A percentile compares a stretch with the other conserved stretches of the same genome.
These are phyloP conservation scores for Citrus medica DNA, from an alignment of 345 rosid genomes.

Conservation along the genomic window DNA sequence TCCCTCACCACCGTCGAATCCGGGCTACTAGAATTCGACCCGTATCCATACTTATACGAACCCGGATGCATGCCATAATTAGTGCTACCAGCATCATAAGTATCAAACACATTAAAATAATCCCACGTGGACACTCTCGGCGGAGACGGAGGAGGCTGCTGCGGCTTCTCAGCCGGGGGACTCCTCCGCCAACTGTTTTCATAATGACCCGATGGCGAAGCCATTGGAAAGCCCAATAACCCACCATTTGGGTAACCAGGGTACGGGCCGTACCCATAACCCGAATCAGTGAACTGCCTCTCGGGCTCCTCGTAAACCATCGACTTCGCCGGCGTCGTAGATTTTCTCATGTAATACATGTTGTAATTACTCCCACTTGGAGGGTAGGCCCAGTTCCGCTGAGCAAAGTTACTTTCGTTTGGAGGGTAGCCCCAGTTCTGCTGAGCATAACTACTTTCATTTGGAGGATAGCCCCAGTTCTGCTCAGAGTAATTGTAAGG, in stretches of 20 bases:
- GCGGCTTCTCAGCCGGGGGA: slow-evolving; percentile 20
- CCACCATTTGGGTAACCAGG: slow-evolving; percentile 42
- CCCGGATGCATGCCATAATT: slow-evolving; percentile 32
- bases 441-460: slow-evolving; percentile 22
- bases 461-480: no score
- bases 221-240: slow-evolving; percentile 48
- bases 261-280: slow-evolving; percentile 34
- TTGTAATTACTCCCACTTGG: slow-evolving; percentile 22
- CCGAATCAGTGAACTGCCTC: slow-evolving; percentile 27
- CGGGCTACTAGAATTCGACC: slow-evolving; percentile 68
- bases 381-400: slow-evolving; percentile 41
- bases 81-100: slow-evolving; percentile 32
- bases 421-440: slow-evolving; percentile 41
- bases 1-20: slow-evolving; percentile 91
- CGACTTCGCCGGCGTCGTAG: slow-evolving; percentile 59
- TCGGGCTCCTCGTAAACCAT: slow-evolving; percentile 67
- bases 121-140: slow-evolving; percentile 79
- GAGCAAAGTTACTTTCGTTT: slow-evolving; percentile 26
- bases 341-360: slow-evolving; percentile 72
- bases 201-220: slow-evolving; percentile 29
- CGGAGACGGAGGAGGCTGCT: slow-evolving; percentile 63
- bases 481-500: slow-evolving; percentile 24
- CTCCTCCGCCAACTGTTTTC: slow-evolving; percentile 19
- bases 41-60: slow-evolving; percentile 30
- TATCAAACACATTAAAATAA: slow-evolving; percentile 67